These are phyloP conservation scores for Picea sitchensis DNA, from an alignment of 75 land plant genomes.

Conservation along the genomic window DNA sequence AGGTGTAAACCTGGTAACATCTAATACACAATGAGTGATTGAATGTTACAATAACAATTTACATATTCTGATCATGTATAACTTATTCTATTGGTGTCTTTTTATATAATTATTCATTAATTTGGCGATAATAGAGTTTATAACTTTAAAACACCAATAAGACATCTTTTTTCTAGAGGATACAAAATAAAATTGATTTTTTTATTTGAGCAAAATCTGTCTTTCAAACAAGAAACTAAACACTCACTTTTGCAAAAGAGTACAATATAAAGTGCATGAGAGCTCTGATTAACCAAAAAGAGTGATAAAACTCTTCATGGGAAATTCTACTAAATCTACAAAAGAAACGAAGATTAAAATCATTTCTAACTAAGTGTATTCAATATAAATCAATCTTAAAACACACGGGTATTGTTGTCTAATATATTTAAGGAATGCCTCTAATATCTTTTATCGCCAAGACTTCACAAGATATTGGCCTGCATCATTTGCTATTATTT, in stretches of 20 bases:
- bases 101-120: no score
- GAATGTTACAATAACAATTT: no score
- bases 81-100: no score
- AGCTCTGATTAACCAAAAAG: neutral
- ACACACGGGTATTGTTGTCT: neutral
- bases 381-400: neutral
- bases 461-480: no score
- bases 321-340: neutral
- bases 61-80: no score
- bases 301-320: neutral
- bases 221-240: neutral
- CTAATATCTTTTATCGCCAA: no score
- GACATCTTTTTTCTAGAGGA: no score
- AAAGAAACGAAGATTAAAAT: neutral
- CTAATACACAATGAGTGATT: no score
- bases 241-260: neutral
- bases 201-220: neutral
- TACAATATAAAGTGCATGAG: neutral
- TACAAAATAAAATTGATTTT: neutral
- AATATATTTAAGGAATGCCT: neutral
- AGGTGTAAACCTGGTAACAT: no score
- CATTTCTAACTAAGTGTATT: neutral
- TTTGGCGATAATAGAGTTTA: no score
- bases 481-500: constrained; percentile 1
- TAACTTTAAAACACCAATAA: no score